A percentile compares a stretch with the other conserved stretches of the same genome.
Conservation (phyloP, 2,329 filamentous ascomycete species). For the Nemania sp. region DNA sequence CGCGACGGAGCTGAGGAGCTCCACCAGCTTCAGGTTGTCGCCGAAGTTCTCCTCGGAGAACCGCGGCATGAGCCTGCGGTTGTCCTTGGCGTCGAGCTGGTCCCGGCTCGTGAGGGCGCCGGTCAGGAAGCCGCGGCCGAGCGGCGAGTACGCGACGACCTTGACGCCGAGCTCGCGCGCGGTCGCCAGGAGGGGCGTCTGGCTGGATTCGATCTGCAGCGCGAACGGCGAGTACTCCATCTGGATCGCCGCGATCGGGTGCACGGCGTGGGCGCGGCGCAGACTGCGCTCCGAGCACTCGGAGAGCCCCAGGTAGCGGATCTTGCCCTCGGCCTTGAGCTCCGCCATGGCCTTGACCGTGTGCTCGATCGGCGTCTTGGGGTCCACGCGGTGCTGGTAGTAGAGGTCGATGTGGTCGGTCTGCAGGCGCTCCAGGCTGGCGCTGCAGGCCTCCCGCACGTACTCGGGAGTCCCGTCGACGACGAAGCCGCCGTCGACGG, state of each 20-base stretch:
- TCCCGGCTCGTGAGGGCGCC: conserved; percentile 49
- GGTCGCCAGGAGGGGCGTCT: conserved; percentile 53
- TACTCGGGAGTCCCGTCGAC: conserved; percentile 36
- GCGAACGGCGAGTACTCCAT: conserved; percentile 58
- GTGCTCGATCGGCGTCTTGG: conserved; percentile 50
- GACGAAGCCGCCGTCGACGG: conserved; percentile 27
- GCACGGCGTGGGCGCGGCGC: conserved; percentile 51
- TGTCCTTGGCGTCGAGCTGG: conserved; percentile 50
- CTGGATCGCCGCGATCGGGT: conserved; percentile 54
- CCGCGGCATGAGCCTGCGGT: conserved; percentile 46
- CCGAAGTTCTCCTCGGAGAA: conserved; percentile 55
- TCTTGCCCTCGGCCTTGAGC: conserved; percentile 55
- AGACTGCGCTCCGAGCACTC: conserved; percentile 53
- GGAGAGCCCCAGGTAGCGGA: conserved; percentile 55
- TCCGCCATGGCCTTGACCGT: conserved; percentile 54
- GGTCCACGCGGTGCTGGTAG: conserved; percentile 55
- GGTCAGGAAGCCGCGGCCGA: conserved; percentile 59
- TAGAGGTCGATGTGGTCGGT: conserved; percentile 59
- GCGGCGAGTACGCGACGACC: conserved; percentile 59
- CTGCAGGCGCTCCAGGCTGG: conserved; percentile 51
- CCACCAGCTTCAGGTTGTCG: conserved; percentile 48
- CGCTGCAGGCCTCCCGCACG: conserved; percentile 37
- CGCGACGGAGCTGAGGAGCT: conserved; percentile 36
- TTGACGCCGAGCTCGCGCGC: conserved; percentile 58
- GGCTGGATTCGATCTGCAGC: conserved; percentile 60